Conservation (phyloP, 441 rosid genomes). For the Brassica hybrid region DNA sequence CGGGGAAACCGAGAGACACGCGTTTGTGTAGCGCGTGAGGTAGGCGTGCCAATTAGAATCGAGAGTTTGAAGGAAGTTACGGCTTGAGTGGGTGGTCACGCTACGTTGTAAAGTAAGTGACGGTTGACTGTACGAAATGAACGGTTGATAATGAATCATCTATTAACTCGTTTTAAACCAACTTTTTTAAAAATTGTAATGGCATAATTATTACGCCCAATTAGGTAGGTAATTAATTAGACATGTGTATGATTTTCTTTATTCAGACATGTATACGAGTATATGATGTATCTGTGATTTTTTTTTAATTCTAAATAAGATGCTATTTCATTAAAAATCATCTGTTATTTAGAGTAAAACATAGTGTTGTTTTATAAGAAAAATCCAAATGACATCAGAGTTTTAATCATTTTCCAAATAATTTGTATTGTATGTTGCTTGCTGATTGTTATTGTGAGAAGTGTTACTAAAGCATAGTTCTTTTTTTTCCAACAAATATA, state of each 20-base stretch:
- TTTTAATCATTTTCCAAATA: background rate
- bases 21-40: background rate
- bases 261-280: background rate
- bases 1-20: background rate
- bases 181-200: background rate
- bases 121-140: slow-evolving; percentile 27
- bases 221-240: background rate
- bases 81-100: slow-evolving; percentile 17
- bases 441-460: background rate
- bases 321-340: background rate
- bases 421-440: background rate
- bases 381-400: too few species aligned
- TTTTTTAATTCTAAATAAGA: too few species aligned
- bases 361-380: background rate
- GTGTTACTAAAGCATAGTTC: background rate
- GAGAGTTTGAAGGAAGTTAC: slow-evolving; percentile 13
- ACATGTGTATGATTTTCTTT: background rate
- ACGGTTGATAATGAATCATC: slow-evolving; percentile 20
- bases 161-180: slow-evolving; percentile 6
- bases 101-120: slow-evolving; percentile 13
- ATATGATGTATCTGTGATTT: too few species aligned
- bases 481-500: too few species aligned
- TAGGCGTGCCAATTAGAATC: slow-evolving; percentile 5
- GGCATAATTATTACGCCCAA: slow-evolving; percentile 5
- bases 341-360: background rate